These are phyloP conservation scores for Cornus controversa DNA, from an alignment of 148 eudicot genomes.

Conservation along the genomic window DNA sequence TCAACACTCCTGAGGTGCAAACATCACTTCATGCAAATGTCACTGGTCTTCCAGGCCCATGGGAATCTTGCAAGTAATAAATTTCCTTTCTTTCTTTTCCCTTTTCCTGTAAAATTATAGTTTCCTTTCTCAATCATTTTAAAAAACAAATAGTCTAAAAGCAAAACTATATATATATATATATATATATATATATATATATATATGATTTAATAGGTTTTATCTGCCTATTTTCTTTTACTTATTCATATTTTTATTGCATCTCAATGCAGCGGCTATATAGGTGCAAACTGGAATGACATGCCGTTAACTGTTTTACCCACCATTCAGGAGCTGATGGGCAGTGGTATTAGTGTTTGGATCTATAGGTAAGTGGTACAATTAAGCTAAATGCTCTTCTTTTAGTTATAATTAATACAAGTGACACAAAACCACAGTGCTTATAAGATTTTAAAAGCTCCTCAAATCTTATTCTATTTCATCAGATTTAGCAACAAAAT, in stretches of 20 bases:
- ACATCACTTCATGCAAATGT: slow-evolving; percentile 35
- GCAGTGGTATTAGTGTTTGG: slow-evolving; percentile 41
- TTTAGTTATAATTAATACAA: not conserved
- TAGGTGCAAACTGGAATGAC: slow-evolving; percentile 12
- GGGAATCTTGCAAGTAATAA: slow-evolving; percentile 35
- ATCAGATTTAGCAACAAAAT: not conserved
- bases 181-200: no score
- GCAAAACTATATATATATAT: not conserved
- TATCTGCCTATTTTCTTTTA: no score
- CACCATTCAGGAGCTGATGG: slow-evolving; percentile 32
- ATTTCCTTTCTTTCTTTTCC: not conserved
- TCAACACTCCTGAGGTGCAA: slow-evolving; percentile 45
- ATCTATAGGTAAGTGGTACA: slow-evolving; percentile 28
- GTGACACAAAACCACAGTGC: not conserved
- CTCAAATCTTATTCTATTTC: not conserved
- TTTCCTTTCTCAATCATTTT: not conserved
- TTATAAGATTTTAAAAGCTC: no score
- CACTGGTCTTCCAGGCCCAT: slow-evolving; percentile 28
- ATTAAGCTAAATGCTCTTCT: not conserved
- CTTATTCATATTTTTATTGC: not conserved
- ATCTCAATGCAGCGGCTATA: slow-evolving; percentile 5
- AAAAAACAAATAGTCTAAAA: no score
- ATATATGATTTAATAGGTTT: no score
- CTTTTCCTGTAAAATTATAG: no score
- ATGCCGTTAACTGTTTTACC: slow-evolving; percentile 29